Evolutionary conservation across 225 moss, liverwort and hornwort species (phyloP).

Genomic region (Bryoerythrophyllum caledonicum): DNA sequence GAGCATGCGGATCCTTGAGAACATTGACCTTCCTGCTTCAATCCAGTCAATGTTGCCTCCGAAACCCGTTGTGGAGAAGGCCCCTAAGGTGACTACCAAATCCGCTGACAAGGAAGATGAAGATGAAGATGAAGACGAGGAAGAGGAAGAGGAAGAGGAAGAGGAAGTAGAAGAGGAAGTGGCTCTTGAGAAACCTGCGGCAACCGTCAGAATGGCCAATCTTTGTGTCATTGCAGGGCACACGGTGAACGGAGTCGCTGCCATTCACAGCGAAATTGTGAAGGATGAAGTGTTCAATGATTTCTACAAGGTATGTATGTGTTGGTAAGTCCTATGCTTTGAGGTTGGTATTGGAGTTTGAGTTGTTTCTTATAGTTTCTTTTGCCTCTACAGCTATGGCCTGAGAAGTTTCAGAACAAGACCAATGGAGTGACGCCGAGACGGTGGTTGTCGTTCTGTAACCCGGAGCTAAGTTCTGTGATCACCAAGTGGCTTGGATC

Average conservation of each 20-base stretch:
- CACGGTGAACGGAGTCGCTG: slow-evolving; percentile 83
- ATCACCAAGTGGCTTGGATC: slow-evolving; percentile 86
- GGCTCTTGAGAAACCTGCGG: slow-evolving; percentile 22
- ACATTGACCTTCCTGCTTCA: slow-evolving; percentile 50
- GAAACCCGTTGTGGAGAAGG: slow-evolving; percentile 29
- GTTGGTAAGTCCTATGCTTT: not conserved
- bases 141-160: slow-evolving; percentile 11
- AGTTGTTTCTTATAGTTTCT: not conserved
- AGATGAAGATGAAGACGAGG: slow-evolving; percentile 21
- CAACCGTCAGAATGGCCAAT: slow-evolving; percentile 77
- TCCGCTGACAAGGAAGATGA: slow-evolving; percentile 18
- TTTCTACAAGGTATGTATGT: slow-evolving; percentile 61
- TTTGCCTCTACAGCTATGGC: slow-evolving; percentile 59
- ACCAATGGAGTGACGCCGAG: slow-evolving; percentile 89
- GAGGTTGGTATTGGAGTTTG: not conserved
- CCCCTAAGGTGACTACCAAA: slow-evolving; percentile 1
- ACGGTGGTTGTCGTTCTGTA: slow-evolving; percentile 78
- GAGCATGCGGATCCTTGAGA: slow-evolving; percentile 75
- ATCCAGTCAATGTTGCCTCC: slow-evolving; percentile 37
- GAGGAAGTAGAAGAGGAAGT: slow-evolving; percentile 18
- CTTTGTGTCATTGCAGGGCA: slow-evolving; percentile 75
- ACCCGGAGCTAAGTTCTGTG: slow-evolving; percentile 74
- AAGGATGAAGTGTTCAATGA: slow-evolving; percentile 79
- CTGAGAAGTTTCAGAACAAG: slow-evolving; percentile 87
- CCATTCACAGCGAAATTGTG: slow-evolving; percentile 83